A percentile compares a stretch with the other conserved stretches of the same genome.
Evolutionary conservation across 805 yeast genomes (phyloP).

Genomic region (Candida easanensis): DNA sequence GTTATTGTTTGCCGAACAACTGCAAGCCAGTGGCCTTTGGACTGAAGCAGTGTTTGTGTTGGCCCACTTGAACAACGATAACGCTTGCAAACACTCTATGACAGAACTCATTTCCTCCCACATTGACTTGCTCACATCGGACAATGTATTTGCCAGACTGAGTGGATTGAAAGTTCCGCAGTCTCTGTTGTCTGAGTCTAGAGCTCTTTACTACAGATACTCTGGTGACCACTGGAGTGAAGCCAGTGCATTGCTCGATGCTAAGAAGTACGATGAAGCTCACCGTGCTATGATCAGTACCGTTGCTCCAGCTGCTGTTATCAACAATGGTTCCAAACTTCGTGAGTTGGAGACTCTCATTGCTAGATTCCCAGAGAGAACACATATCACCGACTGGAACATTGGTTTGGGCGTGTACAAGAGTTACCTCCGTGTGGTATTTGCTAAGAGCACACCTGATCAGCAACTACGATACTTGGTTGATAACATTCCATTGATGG

Average conservation of each 20-base stretch:
- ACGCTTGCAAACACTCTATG: constrained; percentile 40
- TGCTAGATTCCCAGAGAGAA: constrained; percentile 40
- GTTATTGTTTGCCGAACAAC: constrained; percentile 46
- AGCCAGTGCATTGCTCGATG: constrained; percentile 57
- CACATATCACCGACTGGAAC: constrained; percentile 47
- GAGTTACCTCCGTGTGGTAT: constrained; percentile 40
- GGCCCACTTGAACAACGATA: constrained; percentile 52
- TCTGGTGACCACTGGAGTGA: constrained; percentile 55
- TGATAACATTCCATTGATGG: constrained; percentile 42
- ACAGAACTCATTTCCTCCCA: constrained; percentile 27
- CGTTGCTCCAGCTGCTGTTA: constrained; percentile 74
- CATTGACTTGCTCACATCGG: constrained; percentile 21
- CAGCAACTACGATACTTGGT: constrained; percentile 38
- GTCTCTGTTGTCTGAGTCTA: constrained; percentile 48
- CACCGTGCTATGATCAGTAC: constrained; percentile 50
- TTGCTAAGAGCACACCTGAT: constrained; percentile 21
- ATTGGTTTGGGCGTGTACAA: constrained; percentile 58
- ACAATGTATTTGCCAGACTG: constrained; percentile 34
- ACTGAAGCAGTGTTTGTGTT: constrained; percentile 62
- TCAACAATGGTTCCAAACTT: constrained; percentile 39
- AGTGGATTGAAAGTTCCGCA: constrained; percentile 46
- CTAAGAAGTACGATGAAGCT: constrained; percentile 60
- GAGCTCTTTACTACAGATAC: constrained; percentile 54
- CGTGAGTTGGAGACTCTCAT: constrained; percentile 36
- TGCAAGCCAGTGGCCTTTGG: constrained; percentile 46